Evolutionary conservation across 495 filamentous ascomycete species (phyloP), one percentile per base, ranked within the genome.

Genomic region (Penicillium simplicissimum): DNA sequence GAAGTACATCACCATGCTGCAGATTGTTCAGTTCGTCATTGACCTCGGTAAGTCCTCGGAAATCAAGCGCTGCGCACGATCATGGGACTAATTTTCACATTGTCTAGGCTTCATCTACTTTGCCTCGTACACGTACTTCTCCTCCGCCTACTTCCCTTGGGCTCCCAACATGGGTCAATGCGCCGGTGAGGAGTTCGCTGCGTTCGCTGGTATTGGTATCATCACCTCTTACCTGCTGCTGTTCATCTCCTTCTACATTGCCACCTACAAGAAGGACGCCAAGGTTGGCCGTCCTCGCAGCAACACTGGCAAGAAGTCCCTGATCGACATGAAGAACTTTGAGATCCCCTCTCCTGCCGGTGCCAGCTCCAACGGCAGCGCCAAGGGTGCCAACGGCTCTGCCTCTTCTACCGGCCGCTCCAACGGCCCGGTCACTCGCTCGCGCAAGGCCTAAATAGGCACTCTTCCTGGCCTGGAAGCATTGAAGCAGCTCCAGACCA

Each of bases 211-310:
- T 67, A 94, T 97, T 58, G 91, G 82, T 59, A 96, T 97, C 70
- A 79, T 98, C 68, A 90, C 83, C 79, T 95, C 90, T 45, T 98
- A 98, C 84, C 87, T 98, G 58, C 81, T 97, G 63, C 90, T 98
- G 59, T 98, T 98, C 86, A 96, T 98, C 81, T 92, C 89, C 53
- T 98, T 98, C 89, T 98, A 98, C 85, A 81, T 96, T 63, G 91
- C 92, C 52, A 98, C 95, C 57, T 98, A 98, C 82, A 92, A 90
- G 78, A 96, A 96, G 85, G 81, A 85, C 54, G 84, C 84, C 69
- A 91, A 90, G 82, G 74, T 81, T 66, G 73, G 78, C 52, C 72
- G 83, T 48, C 76, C 81, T 59, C 70, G 79, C 63, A 68, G 82
- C 70, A 74, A 85, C 79, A 79, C 81, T 62, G 72, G 79, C 70